Percentiles rank a stretch among this genome's conserved stretches.
Conservation (phyloP, 768 basidiomycete genomes). For the Amanita rubescens region DNA sequence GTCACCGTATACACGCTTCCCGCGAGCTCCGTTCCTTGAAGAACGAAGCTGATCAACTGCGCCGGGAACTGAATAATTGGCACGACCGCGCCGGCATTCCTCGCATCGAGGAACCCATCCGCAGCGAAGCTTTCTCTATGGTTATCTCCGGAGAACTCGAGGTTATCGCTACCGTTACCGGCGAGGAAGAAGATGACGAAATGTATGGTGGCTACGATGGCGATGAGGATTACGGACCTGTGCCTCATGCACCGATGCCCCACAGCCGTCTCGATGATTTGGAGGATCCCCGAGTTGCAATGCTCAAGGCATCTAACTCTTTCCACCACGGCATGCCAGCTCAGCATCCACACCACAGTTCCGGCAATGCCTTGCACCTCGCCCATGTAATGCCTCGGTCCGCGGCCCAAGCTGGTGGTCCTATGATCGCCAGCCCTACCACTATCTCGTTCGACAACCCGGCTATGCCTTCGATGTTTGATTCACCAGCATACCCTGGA, state of each 20-base stretch:
- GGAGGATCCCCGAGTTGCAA: constrained; percentile 26
- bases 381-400: constrained; percentile 12
- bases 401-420: constrained; percentile 6
- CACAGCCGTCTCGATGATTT: constrained; percentile 20
- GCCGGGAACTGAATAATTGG: constrained; percentile 92
- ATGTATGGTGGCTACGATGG: constrained; percentile 22
- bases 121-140: constrained; percentile 67
- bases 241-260: constrained; percentile 5
- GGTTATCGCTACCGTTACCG: constrained; percentile 41
- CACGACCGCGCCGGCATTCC: constrained; percentile 69
- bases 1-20: constrained; percentile 74
- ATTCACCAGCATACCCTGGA: constrained; percentile 8
- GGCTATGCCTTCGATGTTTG: constrained; percentile 10
- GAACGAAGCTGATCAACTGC: constrained; percentile 77
- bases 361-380: constrained; percentile 11
- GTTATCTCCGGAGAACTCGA: constrained; percentile 67
- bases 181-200: constrained; percentile 47
- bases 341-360: not conserved
- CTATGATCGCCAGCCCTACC: constrained; percentile 12
- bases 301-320: constrained; percentile 29
- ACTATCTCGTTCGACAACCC: constrained; percentile 6
- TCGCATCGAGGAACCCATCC: constrained; percentile 63
- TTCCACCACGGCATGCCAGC: constrained; percentile 25
- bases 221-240: constrained; percentile 30
- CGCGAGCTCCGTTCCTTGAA: constrained; percentile 76